Percentiles rank a stretch among this genome's conserved stretches.
phyloP scores from a whole-genome alignment of 2,329 filamentous ascomycete genomes.

The Blastomyces emzantsi region DNA sequence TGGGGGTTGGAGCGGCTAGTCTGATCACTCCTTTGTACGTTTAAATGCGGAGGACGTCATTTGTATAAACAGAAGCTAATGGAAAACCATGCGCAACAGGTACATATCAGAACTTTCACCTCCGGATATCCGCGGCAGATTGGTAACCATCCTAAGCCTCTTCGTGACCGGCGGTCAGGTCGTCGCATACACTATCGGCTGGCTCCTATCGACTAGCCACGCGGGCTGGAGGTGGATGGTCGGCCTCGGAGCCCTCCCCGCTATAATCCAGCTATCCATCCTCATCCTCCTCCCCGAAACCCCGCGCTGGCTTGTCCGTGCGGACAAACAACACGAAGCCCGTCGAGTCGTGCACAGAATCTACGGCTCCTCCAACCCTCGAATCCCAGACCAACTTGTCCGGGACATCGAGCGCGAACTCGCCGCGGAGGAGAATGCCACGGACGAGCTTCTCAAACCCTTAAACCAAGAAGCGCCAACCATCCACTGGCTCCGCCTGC shows the following conservation, averaged over 20 bases:
- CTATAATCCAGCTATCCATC: constrained; percentile 58
- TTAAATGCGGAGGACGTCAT: not conserved
- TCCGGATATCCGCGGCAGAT: constrained; percentile 60
- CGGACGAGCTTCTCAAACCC: constrained; percentile 15
- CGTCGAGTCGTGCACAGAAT: constrained; percentile 56
- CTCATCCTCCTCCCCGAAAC: constrained; percentile 75
- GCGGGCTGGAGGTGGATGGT: constrained; percentile 89
- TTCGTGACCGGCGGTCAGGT: constrained; percentile 86
- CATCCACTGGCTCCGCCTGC: not conserved
- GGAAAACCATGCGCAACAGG: constrained; percentile 20
- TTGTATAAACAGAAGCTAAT: not conserved
- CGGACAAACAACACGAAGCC: constrained; percentile 54
- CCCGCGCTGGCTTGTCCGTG: constrained; percentile 74
- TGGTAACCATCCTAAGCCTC: constrained; percentile 73
- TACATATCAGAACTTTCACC: constrained; percentile 85
- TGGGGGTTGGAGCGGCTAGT: constrained; percentile 46
- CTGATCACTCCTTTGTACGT: constrained; percentile 66
- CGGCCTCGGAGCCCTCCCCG: constrained; percentile 70
- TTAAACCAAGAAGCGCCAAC: not conserved
- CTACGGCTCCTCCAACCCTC: constrained; percentile 44
- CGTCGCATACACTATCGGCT: constrained; percentile 77
- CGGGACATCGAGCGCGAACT: constrained; percentile 66
- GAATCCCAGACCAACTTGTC: constrained; percentile 52
- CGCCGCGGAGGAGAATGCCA: constrained; percentile 54
- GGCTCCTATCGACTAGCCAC: constrained; percentile 53